A percentile compares a stretch with the other conserved stretches of the same genome.
Conservation (phyloP, 345 rosid species). For the Pistacia integerrima region DNA sequence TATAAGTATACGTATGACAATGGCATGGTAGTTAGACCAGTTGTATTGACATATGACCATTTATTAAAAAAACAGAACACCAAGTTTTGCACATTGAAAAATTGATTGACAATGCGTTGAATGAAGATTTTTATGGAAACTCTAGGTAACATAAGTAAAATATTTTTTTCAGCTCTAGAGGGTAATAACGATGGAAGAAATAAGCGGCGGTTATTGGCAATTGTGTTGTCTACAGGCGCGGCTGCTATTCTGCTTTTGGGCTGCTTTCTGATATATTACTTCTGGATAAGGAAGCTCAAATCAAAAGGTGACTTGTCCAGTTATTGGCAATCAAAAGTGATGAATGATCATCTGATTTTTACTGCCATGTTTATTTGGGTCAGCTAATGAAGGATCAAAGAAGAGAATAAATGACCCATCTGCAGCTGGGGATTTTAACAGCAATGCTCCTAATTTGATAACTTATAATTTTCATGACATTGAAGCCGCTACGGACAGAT, state of each 20-base stretch:
- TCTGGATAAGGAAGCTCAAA: conserved; percentile 16
- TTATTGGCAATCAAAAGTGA: no score
- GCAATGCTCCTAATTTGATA: conserved; percentile 18
- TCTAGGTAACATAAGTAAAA: not conserved
- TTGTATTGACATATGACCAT: not conserved
- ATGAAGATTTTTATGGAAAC: no score
- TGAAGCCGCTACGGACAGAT: conserved; percentile 34
- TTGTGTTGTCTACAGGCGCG: conserved; percentile 29
- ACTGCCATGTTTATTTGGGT: no score
- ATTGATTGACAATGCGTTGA: not conserved
- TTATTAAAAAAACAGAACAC: no score
- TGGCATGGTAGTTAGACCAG: no score
- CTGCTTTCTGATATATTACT: conserved; percentile 14
- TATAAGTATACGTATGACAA: no score
- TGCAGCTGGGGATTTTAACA: not conserved
- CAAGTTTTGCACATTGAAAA: no score
- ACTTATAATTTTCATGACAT: conserved; percentile 26
- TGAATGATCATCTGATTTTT: no score
- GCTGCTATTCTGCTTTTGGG: conserved; percentile 21
- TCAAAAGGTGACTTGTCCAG: not conserved
- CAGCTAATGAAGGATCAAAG: not conserved
- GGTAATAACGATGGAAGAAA: conserved; percentile 8
- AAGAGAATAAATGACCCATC: not conserved
- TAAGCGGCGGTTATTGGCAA: conserved; percentile 23
- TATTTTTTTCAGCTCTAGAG: conserved; percentile 25